Evolutionary conservation across 352 stramenopile genomes (phyloP).

Genomic region (Elongisporangium senticosum): DNA sequence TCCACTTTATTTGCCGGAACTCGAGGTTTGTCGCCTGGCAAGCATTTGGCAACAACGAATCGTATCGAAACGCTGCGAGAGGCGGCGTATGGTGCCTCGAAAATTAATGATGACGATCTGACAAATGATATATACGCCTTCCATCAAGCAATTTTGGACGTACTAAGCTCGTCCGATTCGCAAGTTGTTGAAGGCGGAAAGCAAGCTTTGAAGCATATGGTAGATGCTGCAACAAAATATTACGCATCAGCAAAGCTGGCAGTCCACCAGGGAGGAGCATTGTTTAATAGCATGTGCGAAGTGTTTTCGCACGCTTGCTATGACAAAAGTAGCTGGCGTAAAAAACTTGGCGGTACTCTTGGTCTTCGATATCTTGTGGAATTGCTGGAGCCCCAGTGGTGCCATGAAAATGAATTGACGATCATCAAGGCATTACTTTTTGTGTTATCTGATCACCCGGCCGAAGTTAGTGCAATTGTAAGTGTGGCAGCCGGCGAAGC

Average conservation of each 20-base stretch:
- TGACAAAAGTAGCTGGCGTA: conserved; percentile 79
- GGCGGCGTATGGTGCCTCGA: conserved; percentile 62
- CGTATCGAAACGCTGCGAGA: conserved; percentile 75
- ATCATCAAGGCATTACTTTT: conserved; percentile 86
- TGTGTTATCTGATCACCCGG: conserved; percentile 79
- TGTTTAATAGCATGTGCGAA: conserved; percentile 77
- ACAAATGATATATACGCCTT: conserved; percentile 65
- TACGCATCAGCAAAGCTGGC: conserved; percentile 31
- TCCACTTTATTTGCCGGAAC: conserved; percentile 73
- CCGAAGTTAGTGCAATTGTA: conserved; percentile 78
- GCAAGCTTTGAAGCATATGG: conserved; percentile 37
- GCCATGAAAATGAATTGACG: conserved; percentile 81
- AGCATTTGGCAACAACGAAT: conserved; percentile 72
- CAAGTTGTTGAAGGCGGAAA: conserved; percentile 56
- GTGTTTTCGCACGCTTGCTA: conserved; percentile 84
- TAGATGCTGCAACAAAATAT: conserved; percentile 35
- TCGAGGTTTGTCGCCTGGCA: conserved; percentile 67
- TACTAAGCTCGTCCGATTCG: conserved; percentile 55
- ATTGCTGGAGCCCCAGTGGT: conserved; percentile 62
- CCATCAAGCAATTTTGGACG: conserved; percentile 51
- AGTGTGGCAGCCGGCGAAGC: conserved; percentile 63
- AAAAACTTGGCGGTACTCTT: conserved; percentile 74
- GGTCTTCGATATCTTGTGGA: conserved; percentile 68
- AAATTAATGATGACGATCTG: conserved; percentile 41
- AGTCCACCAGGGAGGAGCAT: conserved; percentile 48